Conservation (phyloP, 768 basidiomycete species). For the Harrya chromipes region DNA sequence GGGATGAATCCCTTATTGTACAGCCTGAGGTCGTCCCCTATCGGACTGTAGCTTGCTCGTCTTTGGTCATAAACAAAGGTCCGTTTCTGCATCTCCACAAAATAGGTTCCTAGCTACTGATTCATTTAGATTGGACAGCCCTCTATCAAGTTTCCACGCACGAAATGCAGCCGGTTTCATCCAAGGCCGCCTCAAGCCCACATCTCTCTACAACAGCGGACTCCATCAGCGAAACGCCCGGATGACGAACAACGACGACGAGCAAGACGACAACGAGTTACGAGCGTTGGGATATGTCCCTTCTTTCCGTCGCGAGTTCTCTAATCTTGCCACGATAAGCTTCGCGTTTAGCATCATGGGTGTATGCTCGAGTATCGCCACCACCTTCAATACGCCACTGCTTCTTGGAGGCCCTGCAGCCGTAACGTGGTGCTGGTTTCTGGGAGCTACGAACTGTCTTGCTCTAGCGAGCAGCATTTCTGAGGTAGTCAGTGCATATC, state of each 20-base stretch:
- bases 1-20: too few relatives aligned
- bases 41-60: too few relatives aligned
- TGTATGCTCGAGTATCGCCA: conserved; percentile 37
- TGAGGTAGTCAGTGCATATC: conserved; percentile 32
- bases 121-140: too few relatives aligned
- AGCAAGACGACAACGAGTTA: conserved; percentile 21
- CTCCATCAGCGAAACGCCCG: neutral
- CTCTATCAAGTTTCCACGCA: too few relatives aligned
- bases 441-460: conserved; percentile 28
- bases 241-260: neutral
- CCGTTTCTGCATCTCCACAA: too few relatives aligned
- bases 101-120: too few relatives aligned
- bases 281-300: conserved; percentile 31
- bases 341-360: conserved; percentile 36
- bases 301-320: conserved; percentile 43
- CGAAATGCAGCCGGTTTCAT: too few relatives aligned
- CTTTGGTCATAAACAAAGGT: too few relatives aligned
- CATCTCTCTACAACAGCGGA: neutral
- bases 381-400: conserved; percentile 37
- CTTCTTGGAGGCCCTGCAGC: conserved; percentile 36
- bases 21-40: too few relatives aligned
- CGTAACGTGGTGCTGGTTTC: conserved; percentile 37
- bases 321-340: conserved; percentile 36
- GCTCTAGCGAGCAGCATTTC: conserved; percentile 30
- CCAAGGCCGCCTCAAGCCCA: neutral